A percentile compares a stretch with the other conserved stretches of the same genome.
Evolutionary conservation across 2,329 filamentous ascomycete species (phyloP).

Genomic region (Scedosporium boydii): DNA sequence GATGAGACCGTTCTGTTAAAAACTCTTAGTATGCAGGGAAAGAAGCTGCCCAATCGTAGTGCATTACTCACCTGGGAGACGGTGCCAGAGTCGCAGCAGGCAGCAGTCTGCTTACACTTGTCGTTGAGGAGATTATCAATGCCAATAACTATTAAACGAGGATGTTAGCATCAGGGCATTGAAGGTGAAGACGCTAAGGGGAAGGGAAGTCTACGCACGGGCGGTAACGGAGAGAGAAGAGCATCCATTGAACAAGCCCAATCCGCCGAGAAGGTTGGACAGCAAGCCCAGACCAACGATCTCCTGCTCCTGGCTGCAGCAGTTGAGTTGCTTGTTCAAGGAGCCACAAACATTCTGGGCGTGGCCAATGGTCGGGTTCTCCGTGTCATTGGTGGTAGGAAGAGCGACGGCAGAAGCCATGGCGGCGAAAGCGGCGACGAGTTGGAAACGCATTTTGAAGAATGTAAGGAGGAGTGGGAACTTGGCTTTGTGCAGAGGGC

Average conservation of each 20-base stretch:
- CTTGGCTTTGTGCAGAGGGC: too few species aligned
- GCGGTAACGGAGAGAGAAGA: not conserved
- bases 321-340: not conserved
- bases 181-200: not conserved
- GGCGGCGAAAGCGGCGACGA: not conserved
- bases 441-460: not conserved
- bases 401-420: not conserved
- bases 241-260: not conserved
- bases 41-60: too few species aligned
- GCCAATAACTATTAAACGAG: not conserved
- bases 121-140: not conserved
- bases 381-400: not conserved
- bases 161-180: too few species aligned
- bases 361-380: not conserved
- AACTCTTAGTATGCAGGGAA: too few species aligned
- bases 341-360: not conserved
- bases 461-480: not conserved
- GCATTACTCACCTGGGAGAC: not conserved
- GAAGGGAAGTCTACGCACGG: not conserved
- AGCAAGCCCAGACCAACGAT: not conserved
- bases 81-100: not conserved
- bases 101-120: not conserved
- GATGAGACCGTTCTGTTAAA: too few species aligned
- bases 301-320: not conserved
- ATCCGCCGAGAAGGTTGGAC: not conserved